Evolutionary conservation across 1,139 yeast species (phyloP).

Genomic region (Saccharomycopsis hybrid): DNA sequence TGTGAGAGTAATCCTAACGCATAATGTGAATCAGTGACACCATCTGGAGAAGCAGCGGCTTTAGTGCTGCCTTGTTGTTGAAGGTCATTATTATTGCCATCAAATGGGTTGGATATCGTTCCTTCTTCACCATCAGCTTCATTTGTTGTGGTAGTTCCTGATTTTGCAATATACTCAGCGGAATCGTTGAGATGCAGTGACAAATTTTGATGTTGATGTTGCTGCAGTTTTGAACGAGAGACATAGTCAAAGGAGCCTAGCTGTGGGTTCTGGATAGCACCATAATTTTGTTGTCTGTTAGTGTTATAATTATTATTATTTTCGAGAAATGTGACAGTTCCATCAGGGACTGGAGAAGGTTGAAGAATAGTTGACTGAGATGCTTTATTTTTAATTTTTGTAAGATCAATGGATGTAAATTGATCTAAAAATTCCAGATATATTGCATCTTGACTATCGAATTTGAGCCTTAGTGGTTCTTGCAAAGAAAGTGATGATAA

Average conservation of each 20-base stretch:
- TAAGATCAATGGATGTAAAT: slow-evolving; percentile 16
- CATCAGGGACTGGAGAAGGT: too few species aligned
- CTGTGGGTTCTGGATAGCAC: neutral
- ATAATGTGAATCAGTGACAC: slow-evolving; percentile 9
- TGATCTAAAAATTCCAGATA: slow-evolving; percentile 17
- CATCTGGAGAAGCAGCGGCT: neutral
- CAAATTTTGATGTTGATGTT: too few species aligned
- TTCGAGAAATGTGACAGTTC: too few species aligned
- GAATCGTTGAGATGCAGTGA: neutral
- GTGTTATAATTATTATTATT: neutral
- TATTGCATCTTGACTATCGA: slow-evolving; percentile 1
- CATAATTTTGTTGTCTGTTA: neutral
- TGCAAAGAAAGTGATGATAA: slow-evolving; percentile 10
- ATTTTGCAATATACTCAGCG: too few species aligned
- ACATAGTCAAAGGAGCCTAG: neutral
- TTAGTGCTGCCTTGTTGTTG: too few species aligned
- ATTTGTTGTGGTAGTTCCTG: neutral
- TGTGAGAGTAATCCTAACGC: slow-evolving; percentile 10
- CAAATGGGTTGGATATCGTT: neutral
- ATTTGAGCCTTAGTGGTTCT: slow-evolving; percentile 2
- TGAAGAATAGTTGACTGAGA: too few species aligned
- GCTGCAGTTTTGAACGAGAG: too few species aligned
- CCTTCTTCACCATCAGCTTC: neutral
- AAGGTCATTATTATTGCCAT: too few species aligned
- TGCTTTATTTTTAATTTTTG: slow-evolving; percentile 4